A percentile compares a stretch with the other conserved stretches of the same genome.
Conservation (phyloP, 805 yeast genomes). For the Kodamaea kaohsiungensis region DNA sequence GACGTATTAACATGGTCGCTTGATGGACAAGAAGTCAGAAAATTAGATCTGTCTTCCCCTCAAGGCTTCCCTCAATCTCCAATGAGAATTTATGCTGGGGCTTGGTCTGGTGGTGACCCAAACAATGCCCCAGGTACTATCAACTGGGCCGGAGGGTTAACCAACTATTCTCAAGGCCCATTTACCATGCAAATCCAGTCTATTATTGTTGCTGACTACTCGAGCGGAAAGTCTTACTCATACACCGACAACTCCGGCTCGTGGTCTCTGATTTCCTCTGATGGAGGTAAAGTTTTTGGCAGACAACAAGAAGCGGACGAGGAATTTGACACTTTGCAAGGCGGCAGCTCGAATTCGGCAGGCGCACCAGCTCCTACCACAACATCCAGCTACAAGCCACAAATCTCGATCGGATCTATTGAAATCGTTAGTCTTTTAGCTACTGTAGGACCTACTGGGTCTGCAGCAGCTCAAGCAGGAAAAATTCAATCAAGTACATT, state of each 20-base stretch:
- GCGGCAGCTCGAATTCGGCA: slow-evolving; percentile 7
- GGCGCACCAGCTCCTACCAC: neutral
- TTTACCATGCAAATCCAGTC: slow-evolving; percentile 64
- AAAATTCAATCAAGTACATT: slow-evolving; percentile 2
- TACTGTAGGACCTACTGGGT: slow-evolving; percentile 11
- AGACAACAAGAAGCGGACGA: slow-evolving; percentile 29
- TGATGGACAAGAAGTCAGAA: slow-evolving; percentile 70
- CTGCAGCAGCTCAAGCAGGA: slow-evolving; percentile 6
- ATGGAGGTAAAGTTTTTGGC: slow-evolving; percentile 62
- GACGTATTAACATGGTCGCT: slow-evolving; percentile 66
- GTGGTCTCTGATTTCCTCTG: slow-evolving; percentile 60
- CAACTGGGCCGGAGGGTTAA: slow-evolving; percentile 79
- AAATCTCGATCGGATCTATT: slow-evolving; percentile 1
- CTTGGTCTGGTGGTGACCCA: slow-evolving; percentile 85
- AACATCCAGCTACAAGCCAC: neutral
- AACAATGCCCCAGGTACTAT: slow-evolving; percentile 65
- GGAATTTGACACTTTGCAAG: slow-evolving; percentile 9
- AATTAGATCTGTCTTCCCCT: slow-evolving; percentile 49
- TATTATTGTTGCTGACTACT: slow-evolving; percentile 66
- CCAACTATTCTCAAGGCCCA: slow-evolving; percentile 67
- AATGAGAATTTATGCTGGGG: slow-evolving; percentile 66
- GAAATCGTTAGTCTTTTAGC: slow-evolving; percentile 7
- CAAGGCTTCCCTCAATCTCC: slow-evolving; percentile 93
- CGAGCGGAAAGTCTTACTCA: slow-evolving; percentile 51
- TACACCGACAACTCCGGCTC: slow-evolving; percentile 58